Percentiles rank a stretch among this genome's conserved stretches.
These are phyloP conservation scores for Phylloporus sp. DNA, from an alignment of 768 basidiomycete genomes.

Conservation along the genomic window DNA sequence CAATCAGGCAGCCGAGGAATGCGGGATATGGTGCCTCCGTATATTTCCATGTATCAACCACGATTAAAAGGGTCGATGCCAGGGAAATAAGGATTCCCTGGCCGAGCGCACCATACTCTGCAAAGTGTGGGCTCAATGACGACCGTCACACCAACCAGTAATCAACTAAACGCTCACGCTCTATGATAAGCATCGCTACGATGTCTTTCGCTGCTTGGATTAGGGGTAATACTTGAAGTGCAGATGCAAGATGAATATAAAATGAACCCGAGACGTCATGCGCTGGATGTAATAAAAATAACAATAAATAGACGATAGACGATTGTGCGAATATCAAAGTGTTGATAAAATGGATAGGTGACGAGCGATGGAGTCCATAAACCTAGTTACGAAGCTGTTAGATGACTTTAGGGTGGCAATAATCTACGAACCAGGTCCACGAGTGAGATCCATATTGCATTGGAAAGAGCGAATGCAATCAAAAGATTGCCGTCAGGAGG, in stretches of 20 bases:
- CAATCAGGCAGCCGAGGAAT: slow-evolving; percentile 16
- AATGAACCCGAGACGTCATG: slow-evolving; percentile 3
- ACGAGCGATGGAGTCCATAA: slow-evolving; percentile 17
- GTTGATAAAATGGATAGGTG: slow-evolving; percentile 21
- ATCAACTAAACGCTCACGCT: slow-evolving; percentile 14
- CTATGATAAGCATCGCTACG: slow-evolving; percentile 18
- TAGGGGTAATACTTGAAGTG: slow-evolving; percentile 10
- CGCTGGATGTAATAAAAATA: slow-evolving; percentile 10
- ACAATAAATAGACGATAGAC: slow-evolving; percentile 11
- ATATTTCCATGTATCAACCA: slow-evolving; percentile 9
- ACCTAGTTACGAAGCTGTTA: slow-evolving; percentile 13
- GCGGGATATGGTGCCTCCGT: slow-evolving; percentile 7
- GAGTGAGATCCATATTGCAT: slow-evolving; percentile 18
- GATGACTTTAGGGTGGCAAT: not conserved
- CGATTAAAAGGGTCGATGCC: slow-evolving; percentile 6
- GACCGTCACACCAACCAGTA: not conserved
- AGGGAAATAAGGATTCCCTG: slow-evolving; percentile 20
- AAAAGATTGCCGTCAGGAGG: slow-evolving; percentile 11
- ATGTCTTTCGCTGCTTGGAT: slow-evolving; percentile 19
- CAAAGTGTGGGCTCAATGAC: not conserved
- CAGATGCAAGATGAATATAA: slow-evolving; percentile 5
- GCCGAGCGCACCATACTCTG: slow-evolving; percentile 30
- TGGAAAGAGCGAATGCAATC: slow-evolving; percentile 17
- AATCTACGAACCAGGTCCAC: slow-evolving; percentile 24
- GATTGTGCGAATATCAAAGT: slow-evolving; percentile 23